Base-by-base conservation (phyloP, 2,329 filamentous ascomycete species). In the Hypoxylon sp. region DNA sequence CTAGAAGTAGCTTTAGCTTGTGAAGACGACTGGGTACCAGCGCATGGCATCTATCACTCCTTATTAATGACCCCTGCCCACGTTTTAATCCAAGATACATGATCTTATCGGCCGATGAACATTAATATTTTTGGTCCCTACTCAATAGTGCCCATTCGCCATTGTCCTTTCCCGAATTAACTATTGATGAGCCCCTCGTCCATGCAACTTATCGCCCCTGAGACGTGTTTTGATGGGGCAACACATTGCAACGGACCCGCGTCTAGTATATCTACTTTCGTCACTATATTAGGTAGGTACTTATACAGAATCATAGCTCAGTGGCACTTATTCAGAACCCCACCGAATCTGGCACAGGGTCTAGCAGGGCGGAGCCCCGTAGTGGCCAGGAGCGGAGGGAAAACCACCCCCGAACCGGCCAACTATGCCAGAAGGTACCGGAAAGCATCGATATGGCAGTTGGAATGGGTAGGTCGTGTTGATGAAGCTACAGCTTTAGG, bases 251-350 rank as follows among this genome's bases (percentile, higher is more conserved):
- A 69, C 24, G 67, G 58, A 7, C 56, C 64, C 4, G 60, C 47
- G 15, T 52, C 58, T 0, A 56, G 17, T 28, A 67, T 57, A 4
- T 44, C 17, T 10, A 28, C 8, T 17, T 20, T 48, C 6, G 44
- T 39, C 10, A 52, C 26, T 32, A 32, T 32, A 17, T 59, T 51
- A 2, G 41, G 41, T 55, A 55, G 68, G 39, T 48, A 68, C 11
- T 39, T 13, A 13, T n/a, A 1, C 13, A 37, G 15, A 15, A n/a
- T 15, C 5, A 15, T 1, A 6, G 32, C 17, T 37, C 37, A 15
- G 13, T 20, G 10, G 50, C 39, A 20, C 48, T 56, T n/a, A 57
- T 41, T 8, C 58, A 54, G 15, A 61, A 47, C 4, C 75, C 76
- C 1, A 7, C 24, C 4, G 24, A 26, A 7, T 26, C 24, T 26